Conservation (phyloP, 2,329 filamentous ascomycete species). For the Remersonia thermophila region DNA sequence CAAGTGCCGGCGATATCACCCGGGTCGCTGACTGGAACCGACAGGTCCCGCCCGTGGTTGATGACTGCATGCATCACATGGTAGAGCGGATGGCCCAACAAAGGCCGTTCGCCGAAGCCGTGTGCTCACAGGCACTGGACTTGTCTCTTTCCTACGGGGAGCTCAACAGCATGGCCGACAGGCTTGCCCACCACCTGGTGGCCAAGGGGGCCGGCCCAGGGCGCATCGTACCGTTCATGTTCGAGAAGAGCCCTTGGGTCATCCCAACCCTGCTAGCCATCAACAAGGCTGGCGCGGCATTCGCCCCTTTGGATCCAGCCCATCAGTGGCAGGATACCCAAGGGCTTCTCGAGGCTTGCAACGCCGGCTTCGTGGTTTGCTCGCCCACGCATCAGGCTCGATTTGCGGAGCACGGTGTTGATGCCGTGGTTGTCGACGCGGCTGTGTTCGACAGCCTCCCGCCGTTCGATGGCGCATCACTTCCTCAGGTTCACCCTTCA, state of each 20-base stretch:
- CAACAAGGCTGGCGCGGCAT: constrained; percentile 17
- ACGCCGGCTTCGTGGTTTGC: constrained; percentile 1
- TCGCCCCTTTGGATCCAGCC: constrained; percentile 15
- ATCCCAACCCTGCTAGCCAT: constrained; percentile 14
- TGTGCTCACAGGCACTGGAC: constrained; percentile 4
- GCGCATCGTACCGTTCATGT: constrained; percentile 12
- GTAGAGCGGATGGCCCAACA: constrained; percentile 1
- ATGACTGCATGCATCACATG: constrained; percentile 2
- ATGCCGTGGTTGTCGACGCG: constrained; percentile 3
- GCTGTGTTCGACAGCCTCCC: constrained; percentile 3
- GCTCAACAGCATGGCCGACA: constrained; percentile 4
- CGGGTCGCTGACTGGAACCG: not conserved
- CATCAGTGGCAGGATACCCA: constrained; percentile 2
- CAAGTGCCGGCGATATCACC: not conserved
- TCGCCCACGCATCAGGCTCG: constrained; percentile 1
- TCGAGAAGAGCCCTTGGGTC: constrained; percentile 13
- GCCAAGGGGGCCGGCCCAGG: constrained; percentile 7
- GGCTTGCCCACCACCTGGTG: constrained; percentile 7
- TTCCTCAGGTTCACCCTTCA: constrained; percentile 1
- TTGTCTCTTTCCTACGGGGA: constrained; percentile 8
- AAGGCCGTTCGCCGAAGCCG: constrained; percentile 8
- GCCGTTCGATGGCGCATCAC: not conserved
- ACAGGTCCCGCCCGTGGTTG: not conserved
- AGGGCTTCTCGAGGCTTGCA: not conserved
- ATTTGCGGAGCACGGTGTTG: not conserved